These are phyloP conservation scores for Phaeodactylum tricornutum DNA, from an alignment of 108 stramenopile species.

Conservation along the genomic window DNA sequence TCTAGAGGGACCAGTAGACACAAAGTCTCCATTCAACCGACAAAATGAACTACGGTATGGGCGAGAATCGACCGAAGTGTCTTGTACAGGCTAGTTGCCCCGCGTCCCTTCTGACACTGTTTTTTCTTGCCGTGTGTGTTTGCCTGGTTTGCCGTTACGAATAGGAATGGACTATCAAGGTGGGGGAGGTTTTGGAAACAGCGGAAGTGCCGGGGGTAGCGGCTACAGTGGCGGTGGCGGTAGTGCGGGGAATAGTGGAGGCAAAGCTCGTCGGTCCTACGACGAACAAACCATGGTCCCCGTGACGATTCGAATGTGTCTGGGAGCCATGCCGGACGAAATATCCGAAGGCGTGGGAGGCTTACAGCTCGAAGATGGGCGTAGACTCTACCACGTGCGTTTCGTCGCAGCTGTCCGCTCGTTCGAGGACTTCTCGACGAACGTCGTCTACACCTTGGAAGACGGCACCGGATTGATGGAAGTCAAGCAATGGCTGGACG, in stretches of 20 bases:
- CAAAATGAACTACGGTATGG: too few species aligned
- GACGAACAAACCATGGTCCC: slow-evolving; percentile 78
- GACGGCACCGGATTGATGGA: slow-evolving; percentile 78
- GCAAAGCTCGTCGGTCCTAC: slow-evolving; percentile 37
- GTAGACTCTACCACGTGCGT: slow-evolving; percentile 56
- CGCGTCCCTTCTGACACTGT: too few species aligned
- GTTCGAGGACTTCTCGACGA: slow-evolving; percentile 40
- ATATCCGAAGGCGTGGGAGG: slow-evolving; percentile 23
- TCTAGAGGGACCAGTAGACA: too few species aligned
- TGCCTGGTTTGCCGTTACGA: too few species aligned
- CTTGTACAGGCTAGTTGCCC: too few species aligned
- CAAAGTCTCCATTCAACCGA: too few species aligned
- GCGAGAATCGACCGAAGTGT: too few species aligned
- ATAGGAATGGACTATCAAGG: slow-evolving; percentile 13
- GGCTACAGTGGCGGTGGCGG: slow-evolving; percentile 12
- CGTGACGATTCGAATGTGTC: slow-evolving; percentile 55
- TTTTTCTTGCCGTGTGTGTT: too few species aligned
- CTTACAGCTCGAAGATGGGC: slow-evolving; percentile 49
- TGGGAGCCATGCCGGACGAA: slow-evolving; percentile 19
- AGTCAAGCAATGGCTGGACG: slow-evolving; percentile 70
- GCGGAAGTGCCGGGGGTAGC: slow-evolving; percentile 10
- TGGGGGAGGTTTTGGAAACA: background rate
- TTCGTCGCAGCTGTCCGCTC: slow-evolving; percentile 58
- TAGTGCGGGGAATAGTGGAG: slow-evolving; percentile 9
- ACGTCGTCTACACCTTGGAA: slow-evolving; percentile 55